These are phyloP conservation scores for Saksenaea vasiformis DNA, from an alignment of 371 early-diverging fungal species.

Conservation along the genomic window DNA sequence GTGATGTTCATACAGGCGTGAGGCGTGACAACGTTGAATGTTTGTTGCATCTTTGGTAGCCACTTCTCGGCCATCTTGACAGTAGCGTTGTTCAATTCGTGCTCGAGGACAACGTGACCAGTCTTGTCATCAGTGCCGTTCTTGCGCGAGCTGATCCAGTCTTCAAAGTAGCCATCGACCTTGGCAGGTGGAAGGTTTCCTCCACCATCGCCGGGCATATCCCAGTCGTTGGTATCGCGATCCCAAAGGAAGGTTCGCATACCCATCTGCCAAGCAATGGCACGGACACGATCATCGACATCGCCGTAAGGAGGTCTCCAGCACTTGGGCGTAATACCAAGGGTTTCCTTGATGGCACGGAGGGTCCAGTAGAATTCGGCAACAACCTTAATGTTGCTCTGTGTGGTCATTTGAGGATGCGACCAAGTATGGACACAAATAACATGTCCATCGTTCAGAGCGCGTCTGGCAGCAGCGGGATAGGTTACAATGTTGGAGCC, in stretches of 20 bases:
- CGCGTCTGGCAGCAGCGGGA: slow-evolving; percentile 24
- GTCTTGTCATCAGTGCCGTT: slow-evolving; percentile 32
- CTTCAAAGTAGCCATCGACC: slow-evolving; percentile 43
- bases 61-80: slow-evolving; percentile 40
- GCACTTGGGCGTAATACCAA: slow-evolving; percentile 44
- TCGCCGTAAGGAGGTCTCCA: slow-evolving; percentile 44
- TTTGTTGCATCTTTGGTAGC: slow-evolving; percentile 32
- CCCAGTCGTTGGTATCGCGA: slow-evolving; percentile 21
- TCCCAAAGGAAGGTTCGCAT: slow-evolving; percentile 28
- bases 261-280: slow-evolving; percentile 30
- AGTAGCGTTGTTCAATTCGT: slow-evolving; percentile 42
- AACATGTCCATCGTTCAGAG: slow-evolving; percentile 19
- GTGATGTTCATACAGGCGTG: slow-evolving; percentile 32
- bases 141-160: slow-evolving; percentile 37
- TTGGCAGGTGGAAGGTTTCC: slow-evolving; percentile 34
- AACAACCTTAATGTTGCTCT: slow-evolving; percentile 40
- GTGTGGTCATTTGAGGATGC: slow-evolving; percentile 43
- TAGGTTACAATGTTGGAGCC: slow-evolving; percentile 21
- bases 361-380: slow-evolving; percentile 47
- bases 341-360: slow-evolving; percentile 37
- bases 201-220: slow-evolving; percentile 40
- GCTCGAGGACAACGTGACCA: slow-evolving; percentile 46
- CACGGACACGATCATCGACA: slow-evolving; percentile 39
- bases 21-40: slow-evolving; percentile 31
- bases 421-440: slow-evolving; percentile 44